Conservation (phyloP, 768 basidiomycete genomes). For the Trametes sanguinea region DNA sequence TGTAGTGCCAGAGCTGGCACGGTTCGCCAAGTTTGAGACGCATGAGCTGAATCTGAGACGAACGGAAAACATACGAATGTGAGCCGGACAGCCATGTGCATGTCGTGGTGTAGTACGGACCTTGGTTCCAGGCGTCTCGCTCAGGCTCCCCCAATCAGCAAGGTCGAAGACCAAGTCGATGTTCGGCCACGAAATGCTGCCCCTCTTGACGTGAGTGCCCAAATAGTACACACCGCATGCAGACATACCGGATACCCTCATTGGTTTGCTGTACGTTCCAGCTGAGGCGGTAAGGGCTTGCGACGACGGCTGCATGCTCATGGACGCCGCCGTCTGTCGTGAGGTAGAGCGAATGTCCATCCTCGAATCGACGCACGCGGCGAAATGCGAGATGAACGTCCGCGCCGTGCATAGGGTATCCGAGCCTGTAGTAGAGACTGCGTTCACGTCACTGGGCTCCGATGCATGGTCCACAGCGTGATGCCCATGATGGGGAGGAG, state of each 20-base stretch:
- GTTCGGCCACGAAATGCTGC: constrained; percentile 30
- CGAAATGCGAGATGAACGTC: constrained; percentile 16
- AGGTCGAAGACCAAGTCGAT: constrained; percentile 26
- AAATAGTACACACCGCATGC: not conserved
- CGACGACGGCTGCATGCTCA: constrained; percentile 23
- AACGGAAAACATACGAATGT: not conserved
- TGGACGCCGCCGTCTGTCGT: constrained; percentile 23
- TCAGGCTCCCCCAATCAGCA: constrained; percentile 21
- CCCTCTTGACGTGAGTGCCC: too few relatives aligned
- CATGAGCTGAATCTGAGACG: constrained; percentile 27
- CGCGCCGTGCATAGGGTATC: constrained; percentile 28
- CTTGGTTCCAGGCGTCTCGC: constrained; percentile 25
- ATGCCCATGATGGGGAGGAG: not conserved
- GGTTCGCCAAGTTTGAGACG: constrained; percentile 14
- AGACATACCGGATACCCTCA: constrained; percentile 22
- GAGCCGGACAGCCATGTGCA: too few relatives aligned
- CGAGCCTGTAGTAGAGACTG: constrained; percentile 9
- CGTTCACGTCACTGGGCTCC: constrained; percentile 16
- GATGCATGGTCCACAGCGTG: not conserved
- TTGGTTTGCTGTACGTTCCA: constrained; percentile 28
- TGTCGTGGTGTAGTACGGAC: constrained; percentile 1
- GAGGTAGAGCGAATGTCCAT: constrained; percentile 24
- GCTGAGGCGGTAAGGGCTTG: constrained; percentile 29
- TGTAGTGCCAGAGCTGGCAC: constrained; percentile 29
- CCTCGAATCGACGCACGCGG: constrained; percentile 15